phyloP scores from a whole-genome alignment of 306 rosid species.

The Cucurbita ficifolia region DNA sequence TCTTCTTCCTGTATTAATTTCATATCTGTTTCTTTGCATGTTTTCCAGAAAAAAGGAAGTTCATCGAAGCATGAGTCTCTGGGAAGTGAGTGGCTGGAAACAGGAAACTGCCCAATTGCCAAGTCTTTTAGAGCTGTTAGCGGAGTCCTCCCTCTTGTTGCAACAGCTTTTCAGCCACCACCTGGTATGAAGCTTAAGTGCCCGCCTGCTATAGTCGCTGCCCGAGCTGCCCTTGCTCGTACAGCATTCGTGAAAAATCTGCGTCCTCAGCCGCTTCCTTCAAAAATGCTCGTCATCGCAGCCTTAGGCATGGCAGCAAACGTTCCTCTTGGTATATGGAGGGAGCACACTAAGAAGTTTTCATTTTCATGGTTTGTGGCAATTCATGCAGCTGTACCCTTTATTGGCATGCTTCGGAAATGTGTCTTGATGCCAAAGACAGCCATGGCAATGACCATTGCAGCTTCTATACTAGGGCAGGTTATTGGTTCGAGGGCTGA shows the following conservation, averaged over 20 bases:
- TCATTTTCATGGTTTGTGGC: constrained; percentile 69
- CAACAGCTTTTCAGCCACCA: constrained; percentile 48
- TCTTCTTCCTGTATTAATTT: background rate
- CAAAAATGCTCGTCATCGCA: constrained; percentile 68
- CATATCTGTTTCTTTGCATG: background rate
- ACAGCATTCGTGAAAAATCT: constrained; percentile 59
- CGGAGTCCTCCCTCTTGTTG: constrained; percentile 64
- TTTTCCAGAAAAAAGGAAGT: constrained; percentile 34
- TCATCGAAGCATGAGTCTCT: constrained; percentile 54
- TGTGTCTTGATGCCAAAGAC: constrained; percentile 76
- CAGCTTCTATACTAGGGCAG: constrained; percentile 72
- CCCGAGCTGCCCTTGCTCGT: constrained; percentile 80
- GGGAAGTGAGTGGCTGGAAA: constrained; percentile 66
- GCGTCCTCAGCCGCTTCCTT: constrained; percentile 81
- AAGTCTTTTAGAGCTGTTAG: constrained; percentile 69
- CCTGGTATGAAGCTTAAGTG: constrained; percentile 51
- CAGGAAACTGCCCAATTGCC: constrained; percentile 70
- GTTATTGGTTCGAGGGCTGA: constrained; percentile 76
- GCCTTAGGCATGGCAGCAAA: constrained; percentile 72
- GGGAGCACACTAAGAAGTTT: constrained; percentile 59
- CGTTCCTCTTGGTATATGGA: constrained; percentile 77
- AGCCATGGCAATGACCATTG: constrained; percentile 71
- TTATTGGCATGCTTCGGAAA: constrained; percentile 69
- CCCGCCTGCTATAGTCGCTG: constrained; percentile 72
- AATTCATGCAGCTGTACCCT: constrained; percentile 77